Evolutionary conservation across 2,329 filamentous ascomycete species (phyloP), one percentile per base, ranked within the genome.

Genomic region (Trichoderma gracile): DNA sequence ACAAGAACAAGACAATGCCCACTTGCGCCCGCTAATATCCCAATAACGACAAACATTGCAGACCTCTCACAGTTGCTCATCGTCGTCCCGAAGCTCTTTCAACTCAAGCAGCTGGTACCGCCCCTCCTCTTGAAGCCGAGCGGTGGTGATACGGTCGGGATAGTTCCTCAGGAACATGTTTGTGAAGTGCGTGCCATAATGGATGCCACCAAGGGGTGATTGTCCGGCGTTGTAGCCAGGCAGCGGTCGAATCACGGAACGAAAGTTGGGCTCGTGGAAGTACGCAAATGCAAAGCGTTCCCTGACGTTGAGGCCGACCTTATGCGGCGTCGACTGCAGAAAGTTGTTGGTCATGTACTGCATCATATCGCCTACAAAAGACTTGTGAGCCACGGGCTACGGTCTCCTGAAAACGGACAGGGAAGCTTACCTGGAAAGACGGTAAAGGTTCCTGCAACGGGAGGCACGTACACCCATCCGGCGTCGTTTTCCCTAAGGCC

Each of bases 131-230:
- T 56, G 10, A 42, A 80, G 69, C 47, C 76, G 72, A 65, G 73
- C 71, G 0, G 79, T 81, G 4, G 80, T 82, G 46, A 79, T 73
- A 9, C 80, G 74, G 54, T 81, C 76, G 0, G 80, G 80, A 55
- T 82, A 83, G 70, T 81, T 82, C 17, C 80, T 74, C 72, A 82
- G 72, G 64, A 77, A 81, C 80, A 82, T 82, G 63, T 82, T 79
- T 42, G 80, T 83, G 65, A 82, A 83, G 68, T 83, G 80, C 0
- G 77, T 82, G n/a, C 81, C 80, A 67, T 82, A 83, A 68, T 82
- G 79, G 7, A 82, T 78, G 3, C 79, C 77, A n/a, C 78, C 74
- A 5, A 65, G 54, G 2, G 71, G 71, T 23, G 69, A 67, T 57
- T 74, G 71, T 3, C 73, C 71, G 7, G 57, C 72, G 8, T 77